Percentiles rank a stretch among this genome's conserved stretches.
These are phyloP conservation scores for Aureobasidium sp. DNA, from an alignment of 2,329 filamentous ascomycete genomes.

Conservation along the genomic window DNA sequence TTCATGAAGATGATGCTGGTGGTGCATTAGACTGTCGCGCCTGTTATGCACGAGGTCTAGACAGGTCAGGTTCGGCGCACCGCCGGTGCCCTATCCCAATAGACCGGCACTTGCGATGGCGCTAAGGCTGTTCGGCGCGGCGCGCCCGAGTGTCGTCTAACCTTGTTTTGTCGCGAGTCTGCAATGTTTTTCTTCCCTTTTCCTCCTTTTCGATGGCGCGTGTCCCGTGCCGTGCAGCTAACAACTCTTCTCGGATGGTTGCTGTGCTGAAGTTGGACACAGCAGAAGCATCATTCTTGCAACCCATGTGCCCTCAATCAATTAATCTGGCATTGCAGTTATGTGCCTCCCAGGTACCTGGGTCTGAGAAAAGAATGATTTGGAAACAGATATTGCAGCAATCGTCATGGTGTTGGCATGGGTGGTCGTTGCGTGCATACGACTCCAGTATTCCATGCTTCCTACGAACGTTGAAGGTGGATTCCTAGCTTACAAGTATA, in stretches of 20 bases:
- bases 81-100: slow-evolving; percentile 11
- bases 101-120: slow-evolving; percentile 5
- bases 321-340: slow-evolving; percentile 10
- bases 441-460: background rate
- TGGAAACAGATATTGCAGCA: slow-evolving; percentile 8
- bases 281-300: background rate
- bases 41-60: slow-evolving; percentile 9
- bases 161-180: background rate
- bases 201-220: slow-evolving; percentile 4
- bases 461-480: slow-evolving; percentile 4
- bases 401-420: slow-evolving; percentile 3
- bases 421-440: slow-evolving; percentile 12
- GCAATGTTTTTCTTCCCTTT: slow-evolving; percentile 6
- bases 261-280: background rate
- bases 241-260: slow-evolving; percentile 1
- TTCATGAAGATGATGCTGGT: background rate
- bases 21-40: slow-evolving; percentile 11
- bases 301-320: slow-evolving; percentile 1
- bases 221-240: slow-evolving; percentile 11
- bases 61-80: slow-evolving; percentile 10
- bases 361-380: slow-evolving; percentile 5
- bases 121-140: slow-evolving; percentile 15
- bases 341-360: slow-evolving; percentile 12
- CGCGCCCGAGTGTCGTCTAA: slow-evolving; percentile 10
- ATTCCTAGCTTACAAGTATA: slow-evolving; percentile 13